Evolutionary conservation across 1,284 basidiomycete genomes (phyloP).

Genomic region (Trametes polyzona): DNA sequence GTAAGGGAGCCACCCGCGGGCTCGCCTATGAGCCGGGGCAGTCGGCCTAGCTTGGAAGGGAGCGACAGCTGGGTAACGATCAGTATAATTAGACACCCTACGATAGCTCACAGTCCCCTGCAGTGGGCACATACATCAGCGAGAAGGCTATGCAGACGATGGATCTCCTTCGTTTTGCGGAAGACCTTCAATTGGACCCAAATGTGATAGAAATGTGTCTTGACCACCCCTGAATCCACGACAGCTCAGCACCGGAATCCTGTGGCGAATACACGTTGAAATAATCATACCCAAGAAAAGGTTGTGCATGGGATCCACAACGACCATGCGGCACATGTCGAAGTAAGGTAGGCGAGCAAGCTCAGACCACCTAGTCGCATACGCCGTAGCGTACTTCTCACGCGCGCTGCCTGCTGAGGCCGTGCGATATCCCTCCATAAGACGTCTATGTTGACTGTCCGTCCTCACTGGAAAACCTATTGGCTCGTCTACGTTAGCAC

Average conservation of each 20-base stretch:
- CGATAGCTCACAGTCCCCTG: not conserved
- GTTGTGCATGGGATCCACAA: conserved; percentile 38
- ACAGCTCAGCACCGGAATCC: not conserved
- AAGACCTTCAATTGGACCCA: conserved; percentile 2
- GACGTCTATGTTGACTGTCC: conserved; percentile 12
- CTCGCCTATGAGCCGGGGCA: conserved; percentile 37
- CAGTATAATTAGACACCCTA: too few relatives aligned
- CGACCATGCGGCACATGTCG: conserved; percentile 30
- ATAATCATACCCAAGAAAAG: conserved; percentile 30
- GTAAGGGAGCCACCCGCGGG: conserved; percentile 41
- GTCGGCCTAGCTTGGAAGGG: conserved; percentile 29
- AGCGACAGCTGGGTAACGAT: conserved; percentile 23
- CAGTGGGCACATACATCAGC: not conserved
- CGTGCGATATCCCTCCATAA: conserved; percentile 4
- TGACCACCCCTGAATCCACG: conserved; percentile 34
- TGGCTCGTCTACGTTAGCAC: too few relatives aligned
- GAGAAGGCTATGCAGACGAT: not conserved
- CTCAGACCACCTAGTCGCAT: conserved; percentile 30
- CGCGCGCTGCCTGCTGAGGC: conserved; percentile 13
- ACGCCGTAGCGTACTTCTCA: conserved; percentile 23
- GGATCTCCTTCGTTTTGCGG: conserved; percentile 1
- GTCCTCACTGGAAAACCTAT: conserved; percentile 19
- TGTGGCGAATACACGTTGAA: not conserved
- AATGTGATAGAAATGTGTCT: conserved; percentile 36
- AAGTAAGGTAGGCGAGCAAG: conserved; percentile 35